Evolutionary conservation across 176 grass and related monocot genomes (phyloP).

Genomic region (Aegilops sharonensis): DNA sequence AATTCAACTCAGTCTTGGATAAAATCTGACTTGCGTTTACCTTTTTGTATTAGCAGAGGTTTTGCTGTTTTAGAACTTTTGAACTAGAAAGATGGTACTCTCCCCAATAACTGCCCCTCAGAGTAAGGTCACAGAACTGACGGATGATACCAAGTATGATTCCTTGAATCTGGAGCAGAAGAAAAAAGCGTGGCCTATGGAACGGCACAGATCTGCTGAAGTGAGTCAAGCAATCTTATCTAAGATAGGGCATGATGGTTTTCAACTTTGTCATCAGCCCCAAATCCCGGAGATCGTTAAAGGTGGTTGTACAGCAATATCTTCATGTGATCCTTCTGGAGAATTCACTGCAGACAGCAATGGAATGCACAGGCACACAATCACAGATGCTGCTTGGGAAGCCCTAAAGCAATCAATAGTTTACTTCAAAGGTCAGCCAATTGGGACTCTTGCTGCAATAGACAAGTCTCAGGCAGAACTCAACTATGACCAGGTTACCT

Average conservation of each 20-base stretch:
- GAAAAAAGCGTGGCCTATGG: constrained; percentile 46
- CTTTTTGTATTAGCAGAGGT: constrained; percentile 1
- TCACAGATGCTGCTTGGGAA: constrained; percentile 78
- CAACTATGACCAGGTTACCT: constrained; percentile 88
- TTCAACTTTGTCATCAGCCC: constrained; percentile 8
- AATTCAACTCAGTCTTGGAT: background rate
- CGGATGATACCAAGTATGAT: constrained; percentile 29
- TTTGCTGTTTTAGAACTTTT: background rate
- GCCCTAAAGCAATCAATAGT: constrained; percentile 63
- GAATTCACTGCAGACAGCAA: constrained; percentile 31
- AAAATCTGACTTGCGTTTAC: constrained; percentile 5
- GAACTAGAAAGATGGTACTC: constrained; percentile 37
- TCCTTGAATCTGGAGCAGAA: constrained; percentile 46
- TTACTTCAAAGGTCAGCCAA: constrained; percentile 61
- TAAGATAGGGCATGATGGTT: constrained; percentile 28
- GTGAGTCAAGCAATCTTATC: constrained; percentile 28
- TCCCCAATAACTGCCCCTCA: background rate
- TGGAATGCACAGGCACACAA: constrained; percentile 33
- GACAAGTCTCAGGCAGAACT: constrained; percentile 74
- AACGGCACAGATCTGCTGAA: constrained; percentile 58
- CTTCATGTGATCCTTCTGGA: constrained; percentile 9
- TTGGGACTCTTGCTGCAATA: constrained; percentile 84
- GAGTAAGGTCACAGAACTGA: constrained; percentile 26
- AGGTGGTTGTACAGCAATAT: constrained; percentile 25
- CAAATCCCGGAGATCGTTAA: constrained; percentile 30